Conservation (phyloP, 371 early-diverging fungal species). For the Zychaea mexicana region DNA sequence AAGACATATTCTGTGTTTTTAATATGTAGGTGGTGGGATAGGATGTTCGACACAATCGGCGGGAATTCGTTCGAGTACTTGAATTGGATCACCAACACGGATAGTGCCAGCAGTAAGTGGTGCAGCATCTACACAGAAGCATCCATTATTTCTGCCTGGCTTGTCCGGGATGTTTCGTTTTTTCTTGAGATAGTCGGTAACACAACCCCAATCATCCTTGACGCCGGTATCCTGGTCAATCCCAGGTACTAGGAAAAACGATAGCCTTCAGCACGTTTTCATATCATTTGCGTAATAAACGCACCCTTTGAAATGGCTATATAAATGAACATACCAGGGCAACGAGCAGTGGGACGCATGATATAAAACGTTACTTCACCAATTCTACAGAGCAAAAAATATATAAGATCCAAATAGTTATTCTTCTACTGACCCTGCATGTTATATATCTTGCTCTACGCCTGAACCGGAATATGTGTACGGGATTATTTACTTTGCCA, state of each 20-base stretch:
- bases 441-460: not conserved
- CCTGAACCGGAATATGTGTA: not conserved
- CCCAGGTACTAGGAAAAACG: constrained; percentile 42
- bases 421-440: not conserved
- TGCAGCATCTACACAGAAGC: constrained; percentile 46
- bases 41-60: constrained; percentile 2
- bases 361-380: constrained; percentile 48
- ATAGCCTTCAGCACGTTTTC: not conserved
- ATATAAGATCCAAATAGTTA: not conserved
- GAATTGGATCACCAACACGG: constrained; percentile 39
- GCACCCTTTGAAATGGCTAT: not conserved
- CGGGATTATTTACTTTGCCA: constrained; percentile 31
- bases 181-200: constrained; percentile 27
- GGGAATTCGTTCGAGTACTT: constrained; percentile 48
- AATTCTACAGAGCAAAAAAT: constrained; percentile 24
- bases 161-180: constrained; percentile 33
- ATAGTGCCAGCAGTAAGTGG: constrained; percentile 48
- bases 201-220: constrained; percentile 45
- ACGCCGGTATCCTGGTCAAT: constrained; percentile 50
- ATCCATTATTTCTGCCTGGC: constrained; percentile 27
- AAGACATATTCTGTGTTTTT: not conserved
- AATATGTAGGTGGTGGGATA: not conserved
- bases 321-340: constrained; percentile 35
- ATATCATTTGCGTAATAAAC: not conserved
- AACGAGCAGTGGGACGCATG: constrained; percentile 43